Evolutionary conservation across 306 rosid genomes (phyloP).

Genomic region (Lathyrus aphaca): DNA sequence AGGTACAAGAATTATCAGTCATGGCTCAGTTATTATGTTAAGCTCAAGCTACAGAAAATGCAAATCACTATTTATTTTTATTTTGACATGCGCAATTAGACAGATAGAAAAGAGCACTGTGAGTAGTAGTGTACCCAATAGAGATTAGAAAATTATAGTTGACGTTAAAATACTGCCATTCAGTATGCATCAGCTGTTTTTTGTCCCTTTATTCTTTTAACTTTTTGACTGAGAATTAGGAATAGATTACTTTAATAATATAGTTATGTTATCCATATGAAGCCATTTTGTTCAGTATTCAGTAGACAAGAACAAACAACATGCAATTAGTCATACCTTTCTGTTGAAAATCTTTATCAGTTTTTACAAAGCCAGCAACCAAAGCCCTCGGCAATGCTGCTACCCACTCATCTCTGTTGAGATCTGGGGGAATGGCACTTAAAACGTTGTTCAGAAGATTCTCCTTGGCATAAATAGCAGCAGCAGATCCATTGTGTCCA

Average conservation of each 20-base stretch:
- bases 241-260: constrained; percentile 23
- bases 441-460: constrained; percentile 81
- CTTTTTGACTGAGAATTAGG: constrained; percentile 13
- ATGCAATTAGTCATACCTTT: constrained; percentile 55
- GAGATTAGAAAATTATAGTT: constrained; percentile 19
- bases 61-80: neutral
- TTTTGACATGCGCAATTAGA: neutral
- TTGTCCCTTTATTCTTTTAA: constrained; percentile 4
- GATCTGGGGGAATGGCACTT: constrained; percentile 81
- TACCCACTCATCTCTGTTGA: constrained; percentile 94
- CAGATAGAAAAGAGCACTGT: neutral
- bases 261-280: constrained; percentile 7
- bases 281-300: neutral
- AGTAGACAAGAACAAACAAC: neutral
- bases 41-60: constrained; percentile 12
- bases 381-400: constrained; percentile 96
- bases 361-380: constrained; percentile 97
- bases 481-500: constrained; percentile 98
- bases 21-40: constrained; percentile 1
- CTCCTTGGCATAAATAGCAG: constrained; percentile 94
- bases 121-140: constrained; percentile 1
- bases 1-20: constrained; percentile 16
- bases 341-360: constrained; percentile 93
- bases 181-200: constrained; percentile 6
- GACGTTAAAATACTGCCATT: constrained; percentile 3